Conservation (phyloP, 2,329 filamentous ascomycete species). For the Penicillium sp. region DNA sequence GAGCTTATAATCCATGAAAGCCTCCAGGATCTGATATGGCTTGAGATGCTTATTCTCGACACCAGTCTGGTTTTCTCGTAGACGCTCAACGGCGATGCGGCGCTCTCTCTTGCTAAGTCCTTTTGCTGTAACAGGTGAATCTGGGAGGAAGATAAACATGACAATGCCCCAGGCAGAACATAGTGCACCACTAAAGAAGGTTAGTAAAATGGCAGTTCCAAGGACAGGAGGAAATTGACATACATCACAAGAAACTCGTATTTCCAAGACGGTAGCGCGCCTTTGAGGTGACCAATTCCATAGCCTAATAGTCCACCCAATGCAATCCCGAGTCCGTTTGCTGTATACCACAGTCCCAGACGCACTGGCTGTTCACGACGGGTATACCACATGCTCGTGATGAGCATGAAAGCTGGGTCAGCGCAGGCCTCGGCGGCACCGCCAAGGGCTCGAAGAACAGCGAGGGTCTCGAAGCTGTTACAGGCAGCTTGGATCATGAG, state of each 20-base stretch:
- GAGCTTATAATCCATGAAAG: constrained; percentile 51
- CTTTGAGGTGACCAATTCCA: constrained; percentile 53
- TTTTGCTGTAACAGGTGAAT: constrained; percentile 48
- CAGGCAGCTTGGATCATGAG: constrained; percentile 48
- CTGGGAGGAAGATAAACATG: constrained; percentile 50
- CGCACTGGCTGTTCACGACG: constrained; percentile 54
- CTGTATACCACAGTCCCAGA: constrained; percentile 53
- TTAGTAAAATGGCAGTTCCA: neutral
- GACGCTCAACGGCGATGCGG: constrained; percentile 48
- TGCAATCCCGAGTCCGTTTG: constrained; percentile 52
- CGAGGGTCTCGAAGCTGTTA: constrained; percentile 48
- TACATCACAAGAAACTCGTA: constrained; percentile 61
- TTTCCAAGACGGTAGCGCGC: constrained; percentile 53
- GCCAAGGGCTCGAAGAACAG: constrained; percentile 49
- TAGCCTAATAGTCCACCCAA: constrained; percentile 51
- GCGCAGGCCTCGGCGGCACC: constrained; percentile 51
- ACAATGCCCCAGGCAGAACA: constrained; percentile 53
- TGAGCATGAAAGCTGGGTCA: constrained; percentile 55
- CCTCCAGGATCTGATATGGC: constrained; percentile 48
- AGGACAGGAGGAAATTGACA: neutral
- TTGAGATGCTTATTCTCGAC: constrained; percentile 51
- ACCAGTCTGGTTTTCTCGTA: constrained; percentile 52
- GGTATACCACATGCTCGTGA: constrained; percentile 60
- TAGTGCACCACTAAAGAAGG: constrained; percentile 37
- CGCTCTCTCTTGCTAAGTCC: constrained; percentile 46